Conservation (phyloP, 2,329 filamentous ascomycete species). For the Neoscytalidium dimidiatum region DNA sequence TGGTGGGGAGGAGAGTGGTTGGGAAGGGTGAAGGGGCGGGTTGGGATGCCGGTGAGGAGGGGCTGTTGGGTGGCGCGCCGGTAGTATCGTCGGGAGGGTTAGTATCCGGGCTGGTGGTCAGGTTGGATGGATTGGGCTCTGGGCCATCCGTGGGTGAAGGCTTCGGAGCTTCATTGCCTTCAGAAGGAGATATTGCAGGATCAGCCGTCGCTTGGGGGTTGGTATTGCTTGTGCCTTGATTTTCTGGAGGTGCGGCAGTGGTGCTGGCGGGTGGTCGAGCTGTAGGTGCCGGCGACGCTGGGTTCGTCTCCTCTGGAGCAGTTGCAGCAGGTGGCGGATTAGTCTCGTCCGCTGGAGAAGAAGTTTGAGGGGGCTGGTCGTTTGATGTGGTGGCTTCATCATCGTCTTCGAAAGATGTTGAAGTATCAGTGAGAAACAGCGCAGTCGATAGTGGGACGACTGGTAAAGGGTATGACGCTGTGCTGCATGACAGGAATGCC, state of each 20-base stretch:
- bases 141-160: background rate
- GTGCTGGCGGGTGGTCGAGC: background rate
- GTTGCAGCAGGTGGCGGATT: background rate
- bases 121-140: too few species aligned
- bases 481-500: conserved; percentile 3
- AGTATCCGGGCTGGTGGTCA: background rate
- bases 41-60: background rate
- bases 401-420: background rate
- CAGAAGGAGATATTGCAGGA: background rate
- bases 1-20: background rate
- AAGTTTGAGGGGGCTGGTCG: background rate
- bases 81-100: background rate
- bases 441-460: background rate
- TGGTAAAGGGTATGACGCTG: background rate
- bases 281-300: background rate
- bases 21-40: background rate
- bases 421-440: background rate
- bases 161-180: background rate
- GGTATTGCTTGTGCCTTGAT: background rate
- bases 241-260: background rate
- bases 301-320: background rate
- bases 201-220: background rate
- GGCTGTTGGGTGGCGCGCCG: background rate
- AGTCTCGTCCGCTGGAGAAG: background rate
- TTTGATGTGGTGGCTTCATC: background rate